Evolutionary conservation across 2,329 filamentous ascomycete species (phyloP).

Genomic region (Exophiala calicioides): DNA sequence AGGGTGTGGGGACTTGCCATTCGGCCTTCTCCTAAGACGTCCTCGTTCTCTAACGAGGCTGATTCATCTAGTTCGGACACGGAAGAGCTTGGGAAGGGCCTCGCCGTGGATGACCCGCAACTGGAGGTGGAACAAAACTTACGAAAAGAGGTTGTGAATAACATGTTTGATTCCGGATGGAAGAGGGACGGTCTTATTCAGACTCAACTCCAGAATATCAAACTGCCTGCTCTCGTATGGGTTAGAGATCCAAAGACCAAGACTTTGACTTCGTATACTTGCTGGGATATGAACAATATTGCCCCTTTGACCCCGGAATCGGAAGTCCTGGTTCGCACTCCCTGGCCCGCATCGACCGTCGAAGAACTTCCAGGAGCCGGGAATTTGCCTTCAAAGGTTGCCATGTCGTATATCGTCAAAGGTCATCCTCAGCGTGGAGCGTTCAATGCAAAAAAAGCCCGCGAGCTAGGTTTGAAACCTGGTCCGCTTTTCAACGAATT

Average conservation of each 20-base stretch:
- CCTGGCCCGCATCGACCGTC: constrained; percentile 74
- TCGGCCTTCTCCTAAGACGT: constrained; percentile 22
- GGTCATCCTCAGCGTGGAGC: constrained; percentile 74
- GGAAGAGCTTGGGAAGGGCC: constrained; percentile 49
- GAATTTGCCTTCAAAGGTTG: too few relatives aligned
- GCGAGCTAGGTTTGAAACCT: constrained; percentile 62
- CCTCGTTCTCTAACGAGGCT: constrained; percentile 33
- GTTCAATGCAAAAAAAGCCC: constrained; percentile 69
- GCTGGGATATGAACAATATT: constrained; percentile 64
- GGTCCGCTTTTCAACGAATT: constrained; percentile 63
- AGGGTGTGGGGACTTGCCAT: constrained; percentile 82
- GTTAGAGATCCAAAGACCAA: constrained; percentile 62
- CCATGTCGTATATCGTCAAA: constrained; percentile 85
- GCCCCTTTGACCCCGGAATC: constrained; percentile 59
- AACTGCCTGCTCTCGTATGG: constrained; percentile 70
- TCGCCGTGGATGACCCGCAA: constrained; percentile 33
- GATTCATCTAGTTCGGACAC: constrained; percentile 48
- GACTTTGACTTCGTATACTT: constrained; percentile 64
- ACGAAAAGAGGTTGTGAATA: constrained; percentile 64
- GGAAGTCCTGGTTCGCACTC: constrained; percentile 70
- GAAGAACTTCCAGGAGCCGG: constrained; percentile 57
- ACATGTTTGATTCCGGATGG: constrained; percentile 82
- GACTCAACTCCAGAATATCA: constrained; percentile 65
- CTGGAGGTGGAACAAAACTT: constrained; percentile 48
- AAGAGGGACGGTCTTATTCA: constrained; percentile 68